Percentiles rank a stretch among this genome's conserved stretches.
Evolutionary conservation across 257 asterid species (phyloP).

Genomic region (Solanum chmielewskii): DNA sequence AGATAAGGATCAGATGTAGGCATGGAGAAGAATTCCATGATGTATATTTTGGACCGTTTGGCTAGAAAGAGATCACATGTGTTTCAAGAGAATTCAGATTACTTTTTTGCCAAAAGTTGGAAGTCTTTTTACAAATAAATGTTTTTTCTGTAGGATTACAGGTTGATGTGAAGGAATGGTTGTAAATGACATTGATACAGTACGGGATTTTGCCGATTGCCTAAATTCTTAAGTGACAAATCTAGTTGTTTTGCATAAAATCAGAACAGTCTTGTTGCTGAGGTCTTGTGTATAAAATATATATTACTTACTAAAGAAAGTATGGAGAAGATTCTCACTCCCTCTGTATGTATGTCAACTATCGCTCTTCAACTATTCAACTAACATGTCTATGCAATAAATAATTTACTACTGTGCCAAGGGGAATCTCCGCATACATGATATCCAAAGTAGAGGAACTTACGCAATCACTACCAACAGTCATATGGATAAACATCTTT

Average conservation of each 20-base stretch:
- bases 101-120: neutral
- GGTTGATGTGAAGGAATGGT: neutral
- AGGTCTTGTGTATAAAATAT: neutral
- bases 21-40: neutral
- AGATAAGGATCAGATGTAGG: neutral
- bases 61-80: neutral
- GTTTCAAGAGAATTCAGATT: neutral
- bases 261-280: neutral
- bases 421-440: neutral
- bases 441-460: neutral
- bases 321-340: neutral
- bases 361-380: neutral
- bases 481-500: neutral
- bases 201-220: neutral
- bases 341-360: neutral
- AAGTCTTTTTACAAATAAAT: neutral
- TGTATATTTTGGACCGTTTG: neutral
- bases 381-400: neutral
- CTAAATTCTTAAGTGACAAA: neutral
- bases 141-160: neutral
- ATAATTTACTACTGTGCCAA: neutral
- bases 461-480: neutral
- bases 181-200: neutral
- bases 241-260: neutral
- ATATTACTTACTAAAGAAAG: neutral